Base-by-base conservation (phyloP, 768 basidiomycete species). In the Termitomyces bulborhizus region DNA sequence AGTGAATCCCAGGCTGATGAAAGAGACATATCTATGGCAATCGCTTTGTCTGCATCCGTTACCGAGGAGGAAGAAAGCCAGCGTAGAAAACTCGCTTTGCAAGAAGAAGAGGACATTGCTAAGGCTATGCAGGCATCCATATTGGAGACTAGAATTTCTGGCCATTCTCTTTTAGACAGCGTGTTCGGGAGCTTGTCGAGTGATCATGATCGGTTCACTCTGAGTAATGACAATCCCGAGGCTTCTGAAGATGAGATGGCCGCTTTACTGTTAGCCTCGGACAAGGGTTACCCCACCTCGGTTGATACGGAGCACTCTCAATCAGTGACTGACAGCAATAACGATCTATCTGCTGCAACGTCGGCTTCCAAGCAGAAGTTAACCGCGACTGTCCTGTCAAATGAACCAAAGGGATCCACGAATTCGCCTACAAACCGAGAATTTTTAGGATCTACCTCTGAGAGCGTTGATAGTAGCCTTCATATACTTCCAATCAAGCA, bases 81-180 rank as follows among this genome's bases (percentile, higher is more conserved):
- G 32, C 67, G 70, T 46, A 68, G 72, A 24, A 69, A 71, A 46
- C 56, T 77, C 16, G 62, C 57, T 6, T 65, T 57, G 53, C 75
- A 77, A 58, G 87, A 90, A 63, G 85, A 88, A 55, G 82, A 83
- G 31, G 84, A 89, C 42, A 71, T 90, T 13, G 80, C 80, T 21
- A 75, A 74, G 57, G 89, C 87, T 0, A 60, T 91, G 55, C 76
- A 81, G 59, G 77, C 77, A 56, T 86, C 85, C 1, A 57, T 76
- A 61, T 46, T 53, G 29, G 55, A 59, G 40, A 42, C 56, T 12
- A 37, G 29, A 34, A 21, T 13, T 45, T 27, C 44, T 4, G 45
- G 12, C 12, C 39, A 15, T 52, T 26, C 37, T 32, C 43, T 58
- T 51, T 8, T 15, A 5, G 32, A 47, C 7, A 46, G 56, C 34